A percentile compares a stretch with the other conserved stretches of the same genome.
phyloP scores from a whole-genome alignment of 1,139 yeast genomes.

The Suhomyces coccinellae region DNA sequence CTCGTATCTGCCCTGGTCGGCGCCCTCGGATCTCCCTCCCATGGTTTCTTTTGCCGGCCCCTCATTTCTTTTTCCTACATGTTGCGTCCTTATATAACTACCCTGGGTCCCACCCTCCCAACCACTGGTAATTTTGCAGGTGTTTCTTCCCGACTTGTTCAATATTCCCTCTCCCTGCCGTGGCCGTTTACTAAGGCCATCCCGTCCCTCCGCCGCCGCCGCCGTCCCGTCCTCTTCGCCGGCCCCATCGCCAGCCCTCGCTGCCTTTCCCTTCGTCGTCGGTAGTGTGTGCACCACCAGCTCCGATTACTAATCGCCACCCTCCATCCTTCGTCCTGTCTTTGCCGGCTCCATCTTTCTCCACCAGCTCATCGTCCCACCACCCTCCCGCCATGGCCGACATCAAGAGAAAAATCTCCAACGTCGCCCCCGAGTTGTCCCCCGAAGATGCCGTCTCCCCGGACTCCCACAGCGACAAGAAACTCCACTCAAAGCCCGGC shows the following conservation, averaged over 20 bases:
- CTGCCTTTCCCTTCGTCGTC: not conserved
- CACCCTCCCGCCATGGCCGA: slow-evolving; percentile 29
- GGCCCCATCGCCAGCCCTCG: not conserved
- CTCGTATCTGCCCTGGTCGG: not conserved
- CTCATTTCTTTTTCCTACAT: slow-evolving; percentile 1
- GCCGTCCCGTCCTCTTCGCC: not conserved
- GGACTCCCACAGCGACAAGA: slow-evolving; percentile 37
- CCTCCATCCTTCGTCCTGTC: not conserved
- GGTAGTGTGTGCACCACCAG: slow-evolving; percentile 7
- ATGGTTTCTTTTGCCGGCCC: slow-evolving; percentile 5
- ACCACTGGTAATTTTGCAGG: not conserved
- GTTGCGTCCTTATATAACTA: slow-evolving; percentile 4
- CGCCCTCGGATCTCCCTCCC: not conserved
- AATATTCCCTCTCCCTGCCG: not conserved
- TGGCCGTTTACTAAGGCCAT: too few species aligned
- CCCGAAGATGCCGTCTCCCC: slow-evolving; percentile 17
- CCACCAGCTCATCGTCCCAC: not conserved
- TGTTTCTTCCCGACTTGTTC: not conserved
- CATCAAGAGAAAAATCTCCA: slow-evolving; percentile 36
- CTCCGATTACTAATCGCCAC: slow-evolving; percentile 8
- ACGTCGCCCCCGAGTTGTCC: slow-evolving; percentile 18
- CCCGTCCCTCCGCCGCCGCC: not conserved
- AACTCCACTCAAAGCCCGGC: slow-evolving; percentile 45
- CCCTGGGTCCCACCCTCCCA: not conserved
- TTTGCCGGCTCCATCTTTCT: not conserved